phyloP scores from a whole-genome alignment of 129 eudicot genomes.

The Pseudognaphalium luteoalbum region DNA sequence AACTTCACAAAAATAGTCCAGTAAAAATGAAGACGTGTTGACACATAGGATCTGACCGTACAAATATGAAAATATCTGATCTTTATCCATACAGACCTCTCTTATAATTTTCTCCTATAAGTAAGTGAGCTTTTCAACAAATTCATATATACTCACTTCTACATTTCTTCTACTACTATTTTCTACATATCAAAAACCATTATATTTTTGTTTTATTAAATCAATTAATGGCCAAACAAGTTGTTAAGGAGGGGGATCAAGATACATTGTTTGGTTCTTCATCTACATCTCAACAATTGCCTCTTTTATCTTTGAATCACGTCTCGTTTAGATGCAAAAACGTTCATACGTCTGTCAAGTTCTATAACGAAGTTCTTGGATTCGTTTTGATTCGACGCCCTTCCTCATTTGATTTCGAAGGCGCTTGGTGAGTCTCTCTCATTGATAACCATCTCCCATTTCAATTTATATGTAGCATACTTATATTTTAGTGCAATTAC shows the following conservation, averaged over 20 bases:
- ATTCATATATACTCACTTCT: slow-evolving; percentile 1
- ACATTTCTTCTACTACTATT: background rate
- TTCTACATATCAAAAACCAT: background rate
- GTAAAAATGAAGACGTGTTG: slow-evolving; percentile 11
- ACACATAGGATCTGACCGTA: slow-evolving; percentile 15
- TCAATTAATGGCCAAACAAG: slow-evolving; percentile 13
- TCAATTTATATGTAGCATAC: too few relatives aligned
- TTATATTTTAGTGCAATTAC: too few relatives aligned
- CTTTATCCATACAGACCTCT: background rate
- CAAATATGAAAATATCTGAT: background rate
- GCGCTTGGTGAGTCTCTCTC: slow-evolving; percentile 60
- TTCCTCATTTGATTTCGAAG: slow-evolving; percentile 75
- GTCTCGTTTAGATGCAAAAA: slow-evolving; percentile 69
- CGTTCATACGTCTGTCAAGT: slow-evolving; percentile 46
- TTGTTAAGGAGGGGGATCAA: background rate
- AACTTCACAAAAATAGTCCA: background rate
- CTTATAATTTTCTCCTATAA: slow-evolving; percentile 7
- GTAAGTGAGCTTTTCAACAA: slow-evolving; percentile 12
- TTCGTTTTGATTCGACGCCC: slow-evolving; percentile 61
- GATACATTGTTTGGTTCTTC: slow-evolving; percentile 12
- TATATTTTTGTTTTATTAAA: background rate
- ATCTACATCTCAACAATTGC: slow-evolving; percentile 33
- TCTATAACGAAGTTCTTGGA: slow-evolving; percentile 56
- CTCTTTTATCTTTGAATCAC: slow-evolving; percentile 63
- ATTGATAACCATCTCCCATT: background rate